A percentile compares a stretch with the other conserved stretches of the same genome.
These are phyloP conservation scores for Actinomortierella wolfii DNA, from an alignment of 371 early-diverging fungal genomes.

Conservation along the genomic window DNA sequence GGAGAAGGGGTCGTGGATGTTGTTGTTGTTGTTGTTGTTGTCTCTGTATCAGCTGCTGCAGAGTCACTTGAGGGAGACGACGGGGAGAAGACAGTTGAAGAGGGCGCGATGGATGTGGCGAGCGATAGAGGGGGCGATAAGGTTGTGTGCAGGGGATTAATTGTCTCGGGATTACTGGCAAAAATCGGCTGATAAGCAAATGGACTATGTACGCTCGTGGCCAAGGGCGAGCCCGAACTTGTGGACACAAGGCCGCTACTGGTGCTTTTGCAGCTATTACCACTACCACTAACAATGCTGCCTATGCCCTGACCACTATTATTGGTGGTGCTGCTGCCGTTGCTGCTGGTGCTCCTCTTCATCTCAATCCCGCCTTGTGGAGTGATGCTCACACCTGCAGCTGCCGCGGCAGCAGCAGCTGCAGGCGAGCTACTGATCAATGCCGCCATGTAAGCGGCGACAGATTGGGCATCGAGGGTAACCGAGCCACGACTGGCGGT, in stretches of 20 bases:
- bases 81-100: conserved; percentile 34
- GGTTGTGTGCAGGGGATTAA: conserved; percentile 23
- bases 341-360: not conserved
- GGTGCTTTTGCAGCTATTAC: not conserved
- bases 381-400: too few relatives aligned
- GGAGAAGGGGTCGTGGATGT: not conserved
- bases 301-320: conserved; percentile 11
- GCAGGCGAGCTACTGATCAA: conserved; percentile 14
- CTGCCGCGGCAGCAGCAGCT: conserved; percentile 4
- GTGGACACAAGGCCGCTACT: not conserved
- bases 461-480: conserved; percentile 33
- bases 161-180: conserved; percentile 1
- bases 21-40: not conserved
- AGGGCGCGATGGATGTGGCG: conserved; percentile 30
- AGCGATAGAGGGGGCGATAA: conserved; percentile 2
- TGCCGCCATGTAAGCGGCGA: conserved; percentile 43
- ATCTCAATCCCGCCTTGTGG: too few relatives aligned
- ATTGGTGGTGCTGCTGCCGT: not conserved
- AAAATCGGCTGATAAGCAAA: too few relatives aligned
- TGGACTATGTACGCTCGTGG: too few relatives aligned
- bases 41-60: conserved; percentile 4
- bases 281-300: too few relatives aligned
- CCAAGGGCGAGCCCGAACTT: too few relatives aligned
- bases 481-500: not conserved
- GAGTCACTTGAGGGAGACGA: conserved; percentile 6